These are phyloP conservation scores for Wickerhamiella sergipiensis DNA, from an alignment of 805 yeast species.

Conservation along the genomic window DNA sequence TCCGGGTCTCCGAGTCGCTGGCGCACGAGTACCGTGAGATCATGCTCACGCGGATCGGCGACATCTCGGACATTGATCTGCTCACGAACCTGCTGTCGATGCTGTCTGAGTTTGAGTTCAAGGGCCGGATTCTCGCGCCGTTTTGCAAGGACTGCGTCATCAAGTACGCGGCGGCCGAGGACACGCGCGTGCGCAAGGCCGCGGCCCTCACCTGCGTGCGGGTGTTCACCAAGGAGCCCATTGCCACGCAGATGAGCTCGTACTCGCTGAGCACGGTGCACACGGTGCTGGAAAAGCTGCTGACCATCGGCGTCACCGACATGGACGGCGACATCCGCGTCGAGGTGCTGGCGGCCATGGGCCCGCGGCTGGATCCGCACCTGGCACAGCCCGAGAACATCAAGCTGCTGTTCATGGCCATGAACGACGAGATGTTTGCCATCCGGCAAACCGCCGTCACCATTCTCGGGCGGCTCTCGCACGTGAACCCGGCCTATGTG, in stretches of 20 bases:
- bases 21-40: slow-evolving; percentile 71
- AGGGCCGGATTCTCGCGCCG: slow-evolving; percentile 65
- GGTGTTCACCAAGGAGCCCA: slow-evolving; percentile 63
- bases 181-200: slow-evolving; percentile 62
- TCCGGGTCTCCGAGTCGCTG: slow-evolving; percentile 18
- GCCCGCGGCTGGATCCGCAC: slow-evolving; percentile 74
- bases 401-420: slow-evolving; percentile 66
- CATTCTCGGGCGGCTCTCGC: slow-evolving; percentile 71
- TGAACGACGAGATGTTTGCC: slow-evolving; percentile 80
- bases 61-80: slow-evolving; percentile 33
- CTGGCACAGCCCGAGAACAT: slow-evolving; percentile 89
- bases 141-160: slow-evolving; percentile 76
- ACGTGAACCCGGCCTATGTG: slow-evolving; percentile 87
- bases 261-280: slow-evolving; percentile 72
- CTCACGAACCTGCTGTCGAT: slow-evolving; percentile 69
- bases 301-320: slow-evolving; percentile 79
- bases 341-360: slow-evolving; percentile 61
- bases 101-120: slow-evolving; percentile 61
- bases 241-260: slow-evolving; percentile 70
- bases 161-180: slow-evolving; percentile 70
- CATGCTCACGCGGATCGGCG: slow-evolving; percentile 58
- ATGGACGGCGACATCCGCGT: slow-evolving; percentile 74
- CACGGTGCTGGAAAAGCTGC: slow-evolving; percentile 66
- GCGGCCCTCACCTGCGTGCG: slow-evolving; percentile 78
- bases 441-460: slow-evolving; percentile 67